Conservation (phyloP, 352 stramenopile species). For the Phytophthora citrophthora region DNA sequence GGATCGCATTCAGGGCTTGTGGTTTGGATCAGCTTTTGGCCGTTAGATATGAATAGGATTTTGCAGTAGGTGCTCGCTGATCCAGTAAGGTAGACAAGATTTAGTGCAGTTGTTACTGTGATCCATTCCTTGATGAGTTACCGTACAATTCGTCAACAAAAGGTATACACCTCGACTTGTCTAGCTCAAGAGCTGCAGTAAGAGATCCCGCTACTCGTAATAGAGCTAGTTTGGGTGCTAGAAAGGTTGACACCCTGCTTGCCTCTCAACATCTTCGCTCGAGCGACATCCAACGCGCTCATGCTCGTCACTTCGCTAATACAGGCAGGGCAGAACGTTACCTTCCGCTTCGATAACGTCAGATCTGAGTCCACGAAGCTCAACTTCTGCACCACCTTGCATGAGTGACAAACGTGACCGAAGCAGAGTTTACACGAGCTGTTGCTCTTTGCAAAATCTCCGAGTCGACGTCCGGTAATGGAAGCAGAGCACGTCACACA, state of each 20-base stretch:
- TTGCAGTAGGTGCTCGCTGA: too few species aligned
- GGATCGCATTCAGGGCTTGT: too few species aligned
- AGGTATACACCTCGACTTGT: too few species aligned
- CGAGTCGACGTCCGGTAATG: neutral
- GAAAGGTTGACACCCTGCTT: slow-evolving; percentile 11
- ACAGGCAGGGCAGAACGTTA: slow-evolving; percentile 34
- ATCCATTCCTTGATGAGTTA: too few species aligned
- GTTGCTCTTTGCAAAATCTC: slow-evolving; percentile 1
- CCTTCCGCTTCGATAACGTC: slow-evolving; percentile 23
- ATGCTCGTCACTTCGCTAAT: slow-evolving; percentile 19
- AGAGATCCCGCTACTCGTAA: slow-evolving; percentile 17
- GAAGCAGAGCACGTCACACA: neutral
- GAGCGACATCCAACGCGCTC: slow-evolving; percentile 11
- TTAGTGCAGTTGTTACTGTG: too few species aligned
- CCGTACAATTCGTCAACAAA: too few species aligned
- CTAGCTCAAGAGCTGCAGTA: neutral
- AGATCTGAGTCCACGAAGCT: slow-evolving; percentile 28
- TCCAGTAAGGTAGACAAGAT: too few species aligned
- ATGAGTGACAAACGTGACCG: neutral
- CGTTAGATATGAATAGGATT: too few species aligned
- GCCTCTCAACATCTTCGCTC: slow-evolving; percentile 10
- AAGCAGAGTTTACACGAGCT: slow-evolving; percentile 1
- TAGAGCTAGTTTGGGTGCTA: slow-evolving; percentile 10
- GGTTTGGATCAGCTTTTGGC: too few species aligned
- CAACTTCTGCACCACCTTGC: slow-evolving; percentile 10